Percentiles rank a stretch among this genome's conserved stretches.
These are phyloP conservation scores for Boletus edulis DNA, from an alignment of 768 basidiomycete genomes.

Conservation along the genomic window DNA sequence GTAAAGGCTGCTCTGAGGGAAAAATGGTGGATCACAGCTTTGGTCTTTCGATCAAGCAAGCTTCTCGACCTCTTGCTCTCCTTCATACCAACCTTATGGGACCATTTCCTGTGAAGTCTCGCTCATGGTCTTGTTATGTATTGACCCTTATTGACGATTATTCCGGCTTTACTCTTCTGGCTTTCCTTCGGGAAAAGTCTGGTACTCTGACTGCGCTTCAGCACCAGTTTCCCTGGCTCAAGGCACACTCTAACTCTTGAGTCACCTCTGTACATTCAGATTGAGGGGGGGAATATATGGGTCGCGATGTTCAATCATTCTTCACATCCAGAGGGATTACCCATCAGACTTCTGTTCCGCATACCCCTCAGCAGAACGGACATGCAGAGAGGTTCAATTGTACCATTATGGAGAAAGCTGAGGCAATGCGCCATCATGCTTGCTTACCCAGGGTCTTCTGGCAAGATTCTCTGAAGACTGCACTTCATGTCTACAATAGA, in stretches of 20 bases:
- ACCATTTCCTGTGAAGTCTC: not conserved
- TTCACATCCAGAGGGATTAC: not conserved
- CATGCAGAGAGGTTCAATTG: not conserved
- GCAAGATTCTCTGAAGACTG: not conserved
- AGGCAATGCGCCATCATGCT: not conserved
- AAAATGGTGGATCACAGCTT: not conserved
- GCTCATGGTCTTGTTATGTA: accelerated
- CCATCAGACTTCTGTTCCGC: not conserved
- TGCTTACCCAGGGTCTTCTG: not conserved
- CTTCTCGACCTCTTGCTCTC: not conserved
- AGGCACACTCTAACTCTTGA: accelerated
- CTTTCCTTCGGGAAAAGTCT: not conserved
- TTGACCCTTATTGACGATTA: not conserved
- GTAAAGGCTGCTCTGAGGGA: too few relatives aligned
- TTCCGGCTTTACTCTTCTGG: not conserved
- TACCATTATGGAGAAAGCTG: not conserved
- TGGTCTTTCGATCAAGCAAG: not conserved
- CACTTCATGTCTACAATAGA: not conserved
- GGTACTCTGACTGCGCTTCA: not conserved
- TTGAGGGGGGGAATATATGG: not conserved
- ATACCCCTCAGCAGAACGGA: not conserved
- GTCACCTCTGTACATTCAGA: not conserved
- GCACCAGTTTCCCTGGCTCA: accelerated
- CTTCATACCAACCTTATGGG: not conserved
- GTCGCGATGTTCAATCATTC: not conserved